Conservation (phyloP, 2,329 filamentous ascomycete species). For the Aspergillus sp. region DNA sequence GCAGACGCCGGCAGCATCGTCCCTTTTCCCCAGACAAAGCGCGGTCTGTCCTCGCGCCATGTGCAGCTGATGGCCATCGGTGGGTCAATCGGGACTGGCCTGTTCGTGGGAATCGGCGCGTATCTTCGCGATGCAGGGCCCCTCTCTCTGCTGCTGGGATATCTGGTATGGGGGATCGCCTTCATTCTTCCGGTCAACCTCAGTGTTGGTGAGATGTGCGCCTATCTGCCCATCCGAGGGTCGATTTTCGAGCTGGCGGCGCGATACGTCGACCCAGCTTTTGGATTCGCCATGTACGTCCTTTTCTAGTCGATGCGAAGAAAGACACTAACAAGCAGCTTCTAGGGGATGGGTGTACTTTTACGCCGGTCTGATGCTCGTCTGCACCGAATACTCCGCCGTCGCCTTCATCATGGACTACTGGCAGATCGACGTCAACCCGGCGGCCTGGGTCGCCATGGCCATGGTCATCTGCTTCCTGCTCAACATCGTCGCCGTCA, state of each 20-base stretch:
- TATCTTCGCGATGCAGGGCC: slow-evolving; percentile 34
- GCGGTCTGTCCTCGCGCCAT: slow-evolving; percentile 38
- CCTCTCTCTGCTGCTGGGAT: slow-evolving; percentile 33
- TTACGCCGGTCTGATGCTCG: slow-evolving; percentile 43
- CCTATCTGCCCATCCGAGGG: slow-evolving; percentile 42
- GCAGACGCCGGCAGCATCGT: slow-evolving; percentile 11
- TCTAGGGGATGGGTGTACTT: slow-evolving; percentile 45
- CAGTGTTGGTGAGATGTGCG: slow-evolving; percentile 27
- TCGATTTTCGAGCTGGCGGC: slow-evolving; percentile 48
- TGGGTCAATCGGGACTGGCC: slow-evolving; percentile 35
- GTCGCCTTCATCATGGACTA: slow-evolving; percentile 45
- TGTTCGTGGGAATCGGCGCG: slow-evolving; percentile 36
- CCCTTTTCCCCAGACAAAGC: slow-evolving; percentile 23
- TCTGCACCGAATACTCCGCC: slow-evolving; percentile 48
- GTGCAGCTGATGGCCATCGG: slow-evolving; percentile 43
- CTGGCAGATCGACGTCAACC: slow-evolving; percentile 43
- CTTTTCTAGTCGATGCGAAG: no score
- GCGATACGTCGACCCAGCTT: slow-evolving; percentile 48
- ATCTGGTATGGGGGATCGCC: slow-evolving; percentile 32
- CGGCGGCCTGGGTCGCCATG: slow-evolving; percentile 43
- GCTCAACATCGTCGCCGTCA: slow-evolving; percentile 68
- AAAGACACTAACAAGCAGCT: no score
- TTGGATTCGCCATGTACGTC: slow-evolving; percentile 38
- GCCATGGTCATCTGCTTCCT: slow-evolving; percentile 43
- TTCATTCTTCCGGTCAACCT: slow-evolving; percentile 33